Evolutionary conservation across 2,329 filamentous ascomycete genomes (phyloP).

Genomic region (Ophiocordyceps camponoti-saundersi): DNA sequence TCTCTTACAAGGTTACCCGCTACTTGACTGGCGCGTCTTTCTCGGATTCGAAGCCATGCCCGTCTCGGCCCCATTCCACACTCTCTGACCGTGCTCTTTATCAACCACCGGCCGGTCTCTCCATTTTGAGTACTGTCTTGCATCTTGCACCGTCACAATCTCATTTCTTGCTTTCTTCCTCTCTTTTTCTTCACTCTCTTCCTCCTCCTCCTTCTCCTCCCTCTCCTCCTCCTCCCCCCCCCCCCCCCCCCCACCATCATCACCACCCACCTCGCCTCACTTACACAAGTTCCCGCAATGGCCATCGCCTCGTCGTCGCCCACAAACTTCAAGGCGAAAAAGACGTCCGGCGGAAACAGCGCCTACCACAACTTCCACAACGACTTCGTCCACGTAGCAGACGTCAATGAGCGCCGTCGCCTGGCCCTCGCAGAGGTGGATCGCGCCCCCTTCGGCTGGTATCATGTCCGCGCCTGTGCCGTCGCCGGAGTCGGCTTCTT

Average conservation of each 20-base stretch:
- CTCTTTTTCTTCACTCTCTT: too few species aligned
- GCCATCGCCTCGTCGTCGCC: constrained; percentile 2
- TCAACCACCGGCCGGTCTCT: not conserved
- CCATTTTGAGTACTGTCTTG: not conserved
- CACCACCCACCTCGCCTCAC: not conserved
- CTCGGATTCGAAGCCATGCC: not conserved
- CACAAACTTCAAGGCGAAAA: constrained; percentile 8
- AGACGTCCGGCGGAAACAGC: constrained; percentile 47
- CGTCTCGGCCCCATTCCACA: not conserved
- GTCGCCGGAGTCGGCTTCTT: constrained; percentile 81
- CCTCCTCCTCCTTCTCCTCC: too few species aligned
- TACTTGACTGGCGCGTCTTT: not conserved
- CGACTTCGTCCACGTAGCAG: constrained; percentile 45
- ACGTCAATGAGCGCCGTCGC: constrained; percentile 63
- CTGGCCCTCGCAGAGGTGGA: constrained; percentile 70
- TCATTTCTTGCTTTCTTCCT: too few species aligned
- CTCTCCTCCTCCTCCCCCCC: too few species aligned
- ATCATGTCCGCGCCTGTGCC: constrained; percentile 59
- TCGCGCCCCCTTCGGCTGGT: constrained; percentile 70
- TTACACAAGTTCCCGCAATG: constrained; percentile 1
- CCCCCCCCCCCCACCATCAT: too few species aligned
- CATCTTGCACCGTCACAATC: too few species aligned
- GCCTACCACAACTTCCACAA: constrained; percentile 68
- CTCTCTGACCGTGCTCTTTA: not conserved
- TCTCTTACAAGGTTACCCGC: not conserved